Percentiles rank a stretch among this genome's conserved stretches.
phyloP scores from a whole-genome alignment of 306 rosid genomes.

The Echinosophora koreensis region DNA sequence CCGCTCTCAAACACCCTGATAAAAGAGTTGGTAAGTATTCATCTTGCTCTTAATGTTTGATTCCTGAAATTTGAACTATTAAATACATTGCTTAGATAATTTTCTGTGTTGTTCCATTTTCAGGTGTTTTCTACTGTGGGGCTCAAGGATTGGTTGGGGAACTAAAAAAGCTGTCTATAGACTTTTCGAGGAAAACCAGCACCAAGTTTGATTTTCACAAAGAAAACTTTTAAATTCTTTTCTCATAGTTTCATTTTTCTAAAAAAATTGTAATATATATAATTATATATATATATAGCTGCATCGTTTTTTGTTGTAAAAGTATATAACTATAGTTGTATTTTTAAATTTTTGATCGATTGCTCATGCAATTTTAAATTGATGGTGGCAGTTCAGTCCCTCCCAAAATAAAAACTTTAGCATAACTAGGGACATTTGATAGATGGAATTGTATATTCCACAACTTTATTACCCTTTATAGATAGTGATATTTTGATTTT shows the following conservation, averaged over 20 bases:
- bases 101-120: not conserved
- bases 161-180: constrained; percentile 65
- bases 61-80: constrained; percentile 7
- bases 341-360: too few relatives aligned
- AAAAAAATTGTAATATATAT: constrained; percentile 35
- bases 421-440: constrained; percentile 16
- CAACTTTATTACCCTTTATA: too few relatives aligned
- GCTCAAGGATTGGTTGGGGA: constrained; percentile 77
- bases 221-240: constrained; percentile 69
- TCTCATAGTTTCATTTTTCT: not conserved
- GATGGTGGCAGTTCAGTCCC: too few relatives aligned
- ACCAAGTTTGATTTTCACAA: constrained; percentile 95
- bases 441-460: not conserved
- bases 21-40: constrained; percentile 76
- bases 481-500: too few relatives aligned
- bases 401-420: too few relatives aligned
- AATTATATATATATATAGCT: constrained; percentile 33
- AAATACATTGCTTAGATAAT: not conserved
- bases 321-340: constrained; percentile 23
- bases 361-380: too few relatives aligned
- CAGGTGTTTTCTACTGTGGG: constrained; percentile 94
- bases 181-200: constrained; percentile 77
- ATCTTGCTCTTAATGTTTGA: not conserved
- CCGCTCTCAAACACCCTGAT: constrained; percentile 62
- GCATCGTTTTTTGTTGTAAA: constrained; percentile 28